These are phyloP conservation scores for Geotrichum siamense DNA, from an alignment of 1,139 yeast genomes.

Conservation along the genomic window DNA sequence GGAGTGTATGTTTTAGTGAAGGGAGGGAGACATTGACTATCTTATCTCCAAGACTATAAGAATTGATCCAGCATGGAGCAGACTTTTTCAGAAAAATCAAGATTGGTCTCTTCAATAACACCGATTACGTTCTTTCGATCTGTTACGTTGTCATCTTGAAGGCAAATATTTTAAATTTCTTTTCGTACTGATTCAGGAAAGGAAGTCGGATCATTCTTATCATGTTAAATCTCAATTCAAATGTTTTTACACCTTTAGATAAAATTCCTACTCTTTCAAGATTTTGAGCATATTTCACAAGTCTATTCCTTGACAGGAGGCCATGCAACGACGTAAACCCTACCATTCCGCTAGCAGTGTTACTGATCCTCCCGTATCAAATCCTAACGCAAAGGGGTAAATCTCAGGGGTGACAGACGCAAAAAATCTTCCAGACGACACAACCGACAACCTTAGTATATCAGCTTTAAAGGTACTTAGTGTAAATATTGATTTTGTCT, in stretches of 20 bases:
- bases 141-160: conserved; percentile 18
- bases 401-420: conserved; percentile 73
- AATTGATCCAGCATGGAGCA: conserved; percentile 41
- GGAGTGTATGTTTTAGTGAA: conserved; percentile 57
- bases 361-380: conserved; percentile 97
- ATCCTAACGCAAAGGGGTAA: conserved; percentile 70
- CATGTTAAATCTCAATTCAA: conserved; percentile 51
- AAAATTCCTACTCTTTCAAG: conserved; percentile 90
- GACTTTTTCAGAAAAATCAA: conserved; percentile 49
- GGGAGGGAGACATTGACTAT: conserved; percentile 64
- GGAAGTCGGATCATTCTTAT: conserved; percentile 76
- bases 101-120: conserved; percentile 56
- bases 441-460: conserved; percentile 56
- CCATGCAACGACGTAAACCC: conserved; percentile 97
- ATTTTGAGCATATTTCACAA: conserved; percentile 86
- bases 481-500: too few relatives aligned
- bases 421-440: conserved; percentile 95
- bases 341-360: conserved; percentile 72
- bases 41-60: conserved; percentile 48
- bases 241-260: conserved; percentile 41
- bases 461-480: conserved; percentile 27
- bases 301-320: conserved; percentile 83
- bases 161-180: conserved; percentile 19
- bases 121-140: conserved; percentile 48
- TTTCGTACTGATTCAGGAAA: conserved; percentile 35